phyloP scores from a whole-genome alignment of 2,329 filamentous ascomycete species.

The Metarhizium anisopliae region DNA sequence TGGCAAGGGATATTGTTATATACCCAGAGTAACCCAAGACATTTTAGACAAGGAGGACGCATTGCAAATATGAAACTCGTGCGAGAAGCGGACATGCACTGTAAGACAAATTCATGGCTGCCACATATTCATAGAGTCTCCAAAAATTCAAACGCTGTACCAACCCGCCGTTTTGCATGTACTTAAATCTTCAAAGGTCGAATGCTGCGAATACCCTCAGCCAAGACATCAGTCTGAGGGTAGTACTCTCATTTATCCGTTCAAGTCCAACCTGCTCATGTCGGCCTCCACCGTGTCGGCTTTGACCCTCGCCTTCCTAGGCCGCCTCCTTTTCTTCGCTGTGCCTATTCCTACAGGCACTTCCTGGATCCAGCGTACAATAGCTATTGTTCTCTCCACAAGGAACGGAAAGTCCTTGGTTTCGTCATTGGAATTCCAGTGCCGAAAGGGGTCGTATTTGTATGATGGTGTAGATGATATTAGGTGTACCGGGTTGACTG shows the following conservation, averaged over 20 bases:
- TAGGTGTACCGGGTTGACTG: not conserved
- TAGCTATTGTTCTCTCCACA: slow-evolving; percentile 59
- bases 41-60: not conserved
- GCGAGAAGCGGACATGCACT: not conserved
- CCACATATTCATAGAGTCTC: not conserved
- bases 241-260: not conserved
- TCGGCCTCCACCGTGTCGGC: not conserved
- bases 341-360: slow-evolving; percentile 35
- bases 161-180: not conserved
- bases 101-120: not conserved
- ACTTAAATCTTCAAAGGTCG: not conserved
- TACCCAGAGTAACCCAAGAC: not conserved
- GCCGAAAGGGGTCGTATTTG: not conserved
- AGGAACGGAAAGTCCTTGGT: slow-evolving; percentile 57
- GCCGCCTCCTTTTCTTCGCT: slow-evolving; percentile 28
- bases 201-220: not conserved
- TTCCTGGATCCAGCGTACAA: slow-evolving; percentile 61
- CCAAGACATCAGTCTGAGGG: not conserved
- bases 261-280: not conserved
- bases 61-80: not conserved
- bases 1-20: not conserved
- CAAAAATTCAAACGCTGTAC: not conserved
- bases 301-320: slow-evolving; percentile 13
- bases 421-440: slow-evolving; percentile 54
- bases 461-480: not conserved